Evolutionary conservation across 257 asterid genomes (phyloP), one percentile per base, ranked within the genome.

Genomic region (Coffea canephora): DNA sequence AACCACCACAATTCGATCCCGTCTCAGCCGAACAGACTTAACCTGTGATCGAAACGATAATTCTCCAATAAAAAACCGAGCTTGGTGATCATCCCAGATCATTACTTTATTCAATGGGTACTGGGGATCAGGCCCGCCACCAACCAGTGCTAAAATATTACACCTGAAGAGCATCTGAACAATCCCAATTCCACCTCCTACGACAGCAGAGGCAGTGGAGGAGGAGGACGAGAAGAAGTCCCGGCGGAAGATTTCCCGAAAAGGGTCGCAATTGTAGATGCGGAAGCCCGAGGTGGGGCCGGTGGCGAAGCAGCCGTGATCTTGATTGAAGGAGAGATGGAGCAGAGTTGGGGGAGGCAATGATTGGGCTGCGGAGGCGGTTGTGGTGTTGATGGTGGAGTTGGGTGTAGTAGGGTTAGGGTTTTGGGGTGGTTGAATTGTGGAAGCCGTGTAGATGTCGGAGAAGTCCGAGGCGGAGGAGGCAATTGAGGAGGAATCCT

Each of bases 131-230:
- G 93, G 91, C 54, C 84, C 77, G 4, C 80, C 84, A 14, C 65
- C 65, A 3, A 31, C 45, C 9, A 95, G 65, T 1, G 97, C 97
- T 14, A 91, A 86, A 49, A 91, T 90, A 67, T 93, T 95, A 85
- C 97, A 90, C 6, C 98, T 87, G 74, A 95, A 95, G 2, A 95
- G 96, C 99, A 95, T 92, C 89, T 91, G 96, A 1, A 90, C 99
- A 14, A 90, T 81, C 71, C 96, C 96, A 49, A 95, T 83, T 11
- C 98, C 98, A 2, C 94, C 94, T 8, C 97, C 93, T 59, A 61
- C 82, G 0, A 88, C 89, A 31, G 86, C 85, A 16, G 27, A 39
- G 46, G 39, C 49, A 71, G n/a, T n/a, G n/a, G 76, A 43, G 57
- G 80, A n/a, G 2, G 70, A 6, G 0, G 82, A 31, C 39, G 68